A percentile compares a stretch with the other conserved stretches of the same genome.
Evolutionary conservation across 2,329 filamentous ascomycete species (phyloP).

Genomic region (Cylindrodendrum hubeiense): DNA sequence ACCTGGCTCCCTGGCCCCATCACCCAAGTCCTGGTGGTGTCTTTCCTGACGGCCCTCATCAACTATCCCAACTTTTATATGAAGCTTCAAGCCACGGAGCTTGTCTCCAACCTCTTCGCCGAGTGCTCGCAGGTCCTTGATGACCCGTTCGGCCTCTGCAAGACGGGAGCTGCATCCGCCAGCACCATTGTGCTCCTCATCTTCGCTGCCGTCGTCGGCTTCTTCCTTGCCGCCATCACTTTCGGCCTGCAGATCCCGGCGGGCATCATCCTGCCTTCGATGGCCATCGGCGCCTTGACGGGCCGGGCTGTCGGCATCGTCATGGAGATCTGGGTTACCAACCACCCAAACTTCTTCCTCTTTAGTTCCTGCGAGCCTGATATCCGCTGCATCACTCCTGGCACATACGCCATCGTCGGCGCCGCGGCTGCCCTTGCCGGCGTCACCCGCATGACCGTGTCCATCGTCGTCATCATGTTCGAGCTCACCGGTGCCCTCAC

Average conservation of each 20-base stretch:
- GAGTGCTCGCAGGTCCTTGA: constrained; percentile 87
- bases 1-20: constrained; percentile 79
- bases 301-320: constrained; percentile 91
- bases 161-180: constrained; percentile 84
- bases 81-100: constrained; percentile 90
- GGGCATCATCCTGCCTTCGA: constrained; percentile 94
- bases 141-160: constrained; percentile 92
- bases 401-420: constrained; percentile 96
- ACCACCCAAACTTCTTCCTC: constrained; percentile 80
- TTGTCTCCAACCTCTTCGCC: constrained; percentile 91
- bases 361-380: constrained; percentile 89
- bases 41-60: constrained; percentile 85
- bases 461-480: constrained; percentile 99
- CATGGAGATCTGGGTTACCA: constrained; percentile 88
- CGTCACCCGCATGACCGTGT: constrained; percentile 95
- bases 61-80: constrained; percentile 98
- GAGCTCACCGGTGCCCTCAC: constrained; percentile 96
- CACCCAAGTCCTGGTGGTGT: constrained; percentile 82
- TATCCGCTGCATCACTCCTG: constrained; percentile 88
- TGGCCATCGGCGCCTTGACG: constrained; percentile 93
- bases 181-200: constrained; percentile 86
- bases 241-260: constrained; percentile 96
- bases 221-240: constrained; percentile 86
- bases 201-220: constrained; percentile 84
- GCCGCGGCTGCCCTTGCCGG: constrained; percentile 94